Conservation (phyloP, 2,329 filamentous ascomycete genomes). For the Fusarium brachygibbosum region DNA sequence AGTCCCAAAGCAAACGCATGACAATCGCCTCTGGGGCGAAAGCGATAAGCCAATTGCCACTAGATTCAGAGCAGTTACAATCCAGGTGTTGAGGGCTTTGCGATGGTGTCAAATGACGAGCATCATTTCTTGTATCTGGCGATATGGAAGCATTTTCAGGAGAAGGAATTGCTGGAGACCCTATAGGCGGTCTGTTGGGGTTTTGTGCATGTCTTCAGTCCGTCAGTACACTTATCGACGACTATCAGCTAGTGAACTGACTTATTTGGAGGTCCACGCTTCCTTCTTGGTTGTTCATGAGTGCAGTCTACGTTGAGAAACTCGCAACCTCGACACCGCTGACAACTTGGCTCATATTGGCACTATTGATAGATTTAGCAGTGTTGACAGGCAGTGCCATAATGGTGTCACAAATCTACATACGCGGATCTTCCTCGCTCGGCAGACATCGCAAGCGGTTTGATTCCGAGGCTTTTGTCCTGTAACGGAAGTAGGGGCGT, state of each 20-base stretch:
- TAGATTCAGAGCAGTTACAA: too few species aligned
- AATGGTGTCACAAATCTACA: slow-evolving; percentile 2
- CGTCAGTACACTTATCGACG: too few species aligned
- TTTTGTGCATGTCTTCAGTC: slow-evolving; percentile 28
- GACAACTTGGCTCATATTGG: slow-evolving; percentile 21
- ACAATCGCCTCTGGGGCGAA: slow-evolving; percentile 38
- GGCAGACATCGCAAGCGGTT: slow-evolving; percentile 45
- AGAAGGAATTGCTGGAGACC: too few species aligned
- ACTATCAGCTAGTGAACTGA: too few species aligned
- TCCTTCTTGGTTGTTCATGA: slow-evolving; percentile 38
- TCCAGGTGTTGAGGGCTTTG: too few species aligned
- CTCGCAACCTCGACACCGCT: slow-evolving; percentile 37
- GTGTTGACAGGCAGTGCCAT: too few species aligned
- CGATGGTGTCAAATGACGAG: too few species aligned
- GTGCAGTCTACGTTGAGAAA: slow-evolving; percentile 41
- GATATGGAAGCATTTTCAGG: slow-evolving; percentile 7
- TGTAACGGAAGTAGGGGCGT: too few species aligned
- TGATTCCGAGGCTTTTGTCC: slow-evolving; percentile 43
- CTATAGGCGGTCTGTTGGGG: not conserved
- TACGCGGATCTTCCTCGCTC: slow-evolving; percentile 45
- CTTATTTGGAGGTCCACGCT: slow-evolving; percentile 45
- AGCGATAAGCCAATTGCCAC: slow-evolving; percentile 12
- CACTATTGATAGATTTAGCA: too few species aligned
- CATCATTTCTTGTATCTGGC: not conserved
- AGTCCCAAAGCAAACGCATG: slow-evolving; percentile 49